Percentiles rank a stretch among this genome's conserved stretches.
Conservation (phyloP, 148 eudicot genomes). For the Camellia granthamiana region DNA sequence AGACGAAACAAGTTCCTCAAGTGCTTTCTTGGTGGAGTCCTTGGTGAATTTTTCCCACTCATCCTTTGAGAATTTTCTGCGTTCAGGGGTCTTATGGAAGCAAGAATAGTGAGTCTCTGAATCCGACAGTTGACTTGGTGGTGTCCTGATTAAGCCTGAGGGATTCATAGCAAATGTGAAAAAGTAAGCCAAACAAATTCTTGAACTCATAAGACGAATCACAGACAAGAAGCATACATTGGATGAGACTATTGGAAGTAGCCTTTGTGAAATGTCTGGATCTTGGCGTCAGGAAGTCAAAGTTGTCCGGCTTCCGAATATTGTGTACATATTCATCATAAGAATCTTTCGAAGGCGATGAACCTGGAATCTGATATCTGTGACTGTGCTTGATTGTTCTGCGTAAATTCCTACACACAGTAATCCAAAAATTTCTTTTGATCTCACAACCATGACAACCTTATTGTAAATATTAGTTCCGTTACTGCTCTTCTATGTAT, state of each 20-base stretch:
- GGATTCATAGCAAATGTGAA: conserved; percentile 11
- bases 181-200: neutral
- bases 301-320: no score
- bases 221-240: conserved; percentile 33
- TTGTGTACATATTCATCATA: no score
- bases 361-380: no score
- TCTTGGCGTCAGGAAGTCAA: conserved; percentile 16
- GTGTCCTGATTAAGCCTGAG: conserved; percentile 40
- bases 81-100: conserved; percentile 63
- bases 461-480: no score
- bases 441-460: no score
- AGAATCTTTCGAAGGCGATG: no score
- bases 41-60: conserved; percentile 75
- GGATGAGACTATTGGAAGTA: conserved; percentile 22
- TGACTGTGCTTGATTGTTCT: no score
- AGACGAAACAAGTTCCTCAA: conserved; percentile 78
- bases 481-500: no score
- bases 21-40: conserved; percentile 74
- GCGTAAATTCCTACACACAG: no score
- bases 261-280: conserved; percentile 27
- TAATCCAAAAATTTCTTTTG: no score
- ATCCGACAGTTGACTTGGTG: conserved; percentile 33
- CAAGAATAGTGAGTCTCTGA: conserved; percentile 64
- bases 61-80: conserved; percentile 52
- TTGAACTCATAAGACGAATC: neutral